These are phyloP conservation scores for Microbotryum lychnidis-dioicae DNA, from an alignment of 1,284 basidiomycete genomes.

Conservation along the genomic window DNA sequence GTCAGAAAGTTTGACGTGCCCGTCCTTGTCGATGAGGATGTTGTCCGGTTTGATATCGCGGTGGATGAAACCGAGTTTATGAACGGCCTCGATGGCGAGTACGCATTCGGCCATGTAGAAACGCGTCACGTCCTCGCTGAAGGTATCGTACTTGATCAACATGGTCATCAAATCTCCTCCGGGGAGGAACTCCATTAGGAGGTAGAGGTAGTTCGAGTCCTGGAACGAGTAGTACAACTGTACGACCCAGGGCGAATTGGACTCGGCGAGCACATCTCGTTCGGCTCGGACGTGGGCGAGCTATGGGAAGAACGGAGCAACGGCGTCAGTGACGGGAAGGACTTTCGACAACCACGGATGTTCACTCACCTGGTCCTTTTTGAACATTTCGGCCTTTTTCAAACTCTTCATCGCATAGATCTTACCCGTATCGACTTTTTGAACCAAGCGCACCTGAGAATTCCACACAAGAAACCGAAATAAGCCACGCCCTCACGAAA, in stretches of 20 bases:
- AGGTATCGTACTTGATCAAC: slow-evolving; percentile 99
- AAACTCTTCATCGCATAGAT: slow-evolving; percentile 99
- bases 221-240: slow-evolving; percentile 99
- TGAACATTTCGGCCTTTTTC: slow-evolving; percentile 97
- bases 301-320: slow-evolving; percentile 43
- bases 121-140: slow-evolving; percentile 94
- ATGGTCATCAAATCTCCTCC: slow-evolving; percentile 97
- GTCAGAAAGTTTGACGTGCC: slow-evolving; percentile 91
- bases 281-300: slow-evolving; percentile 98
- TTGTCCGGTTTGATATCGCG: slow-evolving; percentile 97
- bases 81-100: slow-evolving; percentile 93
- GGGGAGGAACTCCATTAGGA: slow-evolving; percentile 98
- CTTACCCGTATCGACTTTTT: slow-evolving; percentile 94
- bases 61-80: slow-evolving; percentile 98
- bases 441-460: slow-evolving; percentile 78
- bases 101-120: slow-evolving; percentile 99
- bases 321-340: not conserved
- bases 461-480: not conserved
- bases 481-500: not conserved
- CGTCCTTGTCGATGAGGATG: slow-evolving; percentile 87
- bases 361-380: slow-evolving; percentile 79
- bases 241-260: slow-evolving; percentile 95
- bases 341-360: not conserved
- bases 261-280: slow-evolving; percentile 92
- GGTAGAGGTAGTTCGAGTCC: slow-evolving; percentile 87